Base-by-base conservation (phyloP, 257 asterid species). In the Prunella vulgaris region DNA sequence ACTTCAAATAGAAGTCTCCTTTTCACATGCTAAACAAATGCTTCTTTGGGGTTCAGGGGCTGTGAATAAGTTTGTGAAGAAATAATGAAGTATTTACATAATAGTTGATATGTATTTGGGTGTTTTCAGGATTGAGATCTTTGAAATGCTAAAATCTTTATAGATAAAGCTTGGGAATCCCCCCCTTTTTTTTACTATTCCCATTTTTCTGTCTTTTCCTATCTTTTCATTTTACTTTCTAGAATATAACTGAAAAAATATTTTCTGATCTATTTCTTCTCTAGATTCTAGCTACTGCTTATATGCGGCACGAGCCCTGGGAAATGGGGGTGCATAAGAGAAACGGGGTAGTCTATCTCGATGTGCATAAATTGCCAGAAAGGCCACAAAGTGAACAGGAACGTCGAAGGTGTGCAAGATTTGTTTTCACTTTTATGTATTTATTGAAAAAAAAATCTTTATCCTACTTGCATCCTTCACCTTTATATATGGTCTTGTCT, bases 241-340 rank as follows among this genome's bases (percentile, higher is more conserved):
- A 33, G 70, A 30, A 13, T 30, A 62, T 30, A 37, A 7, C 13
- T 72, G 46, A 33, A 20, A 66, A 48, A 37, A 22, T 52, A 46
- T 32, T 17, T 61, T 58, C 32, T 75, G 68, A 13, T 68, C 9
- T 42, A 25, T 73, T 70, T 68, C 72, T 18, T 80, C 40, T 79
- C 73, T 72, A 93, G 99, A 90, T 93, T 82, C 66, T 93, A 87
- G 97, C 96, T 44, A 86, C 97, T 72, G 94, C 97, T 73, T 93
- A 93, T 84, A 81, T 83, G 25, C 84, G 95, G 84, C 84, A 93
- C 21, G 99, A 93, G 58, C 90, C 99, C 54, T 93, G 99, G 99
- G 99, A 93, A 82, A 93, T 93, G 99, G 99, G 99, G 71, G 97
- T 93, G 59, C 99, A 93, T 81, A 93, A 89, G 79, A 82, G 97